Evolutionary conservation across 2,329 filamentous ascomycete genomes (phyloP), one percentile per base, ranked within the genome.

Genomic region (Xylariaceae sp.): DNA sequence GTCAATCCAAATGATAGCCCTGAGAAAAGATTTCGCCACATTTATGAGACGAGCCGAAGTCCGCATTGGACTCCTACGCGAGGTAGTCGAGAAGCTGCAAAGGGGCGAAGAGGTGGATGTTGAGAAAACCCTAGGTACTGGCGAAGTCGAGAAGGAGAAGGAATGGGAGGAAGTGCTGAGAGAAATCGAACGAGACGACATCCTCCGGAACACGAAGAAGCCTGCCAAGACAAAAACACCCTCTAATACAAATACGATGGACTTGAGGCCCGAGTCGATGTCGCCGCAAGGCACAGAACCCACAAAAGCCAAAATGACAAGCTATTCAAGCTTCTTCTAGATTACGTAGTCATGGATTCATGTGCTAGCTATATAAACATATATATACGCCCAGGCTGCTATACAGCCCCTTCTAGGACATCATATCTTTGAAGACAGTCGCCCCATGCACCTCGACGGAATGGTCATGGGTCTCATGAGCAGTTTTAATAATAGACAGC

Each of bases 1-100:
- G 80, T 90, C 93, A 11, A 97, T 99, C 64, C 90, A 97, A 66
- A 89, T 94, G 80, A 87, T 99, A 67, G 81, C 86, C 29, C 71
- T 97, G 64, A 88, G 87, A 64, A 89, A 89, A 63, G 87, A 92
- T 44, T 88, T 86, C 67, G 79, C 81, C 26, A 84, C 86, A 8
- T 92, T 89, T 64, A 84, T 80, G 67, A 84, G 92, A 44, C 85
- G 86, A 62, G 87, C 92, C 4, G 89, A 96, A 63, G 85, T 89
- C 6, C 88, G 89, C 68, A 89, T 99, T 58, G 82, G 80, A 2
- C 68, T 91, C 24, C 73, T 99, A 54, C 83, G 83, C 32, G 93
- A 96, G 66, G 85, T 91, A 1, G 79, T 92, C 18, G 84, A 87
- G 63, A 84, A 79, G 62, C 79, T 92, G 26, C 84, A 89, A 60